Conservation (phyloP, 2,329 filamentous ascomycete genomes). For the Metarhizium sp. region DNA sequence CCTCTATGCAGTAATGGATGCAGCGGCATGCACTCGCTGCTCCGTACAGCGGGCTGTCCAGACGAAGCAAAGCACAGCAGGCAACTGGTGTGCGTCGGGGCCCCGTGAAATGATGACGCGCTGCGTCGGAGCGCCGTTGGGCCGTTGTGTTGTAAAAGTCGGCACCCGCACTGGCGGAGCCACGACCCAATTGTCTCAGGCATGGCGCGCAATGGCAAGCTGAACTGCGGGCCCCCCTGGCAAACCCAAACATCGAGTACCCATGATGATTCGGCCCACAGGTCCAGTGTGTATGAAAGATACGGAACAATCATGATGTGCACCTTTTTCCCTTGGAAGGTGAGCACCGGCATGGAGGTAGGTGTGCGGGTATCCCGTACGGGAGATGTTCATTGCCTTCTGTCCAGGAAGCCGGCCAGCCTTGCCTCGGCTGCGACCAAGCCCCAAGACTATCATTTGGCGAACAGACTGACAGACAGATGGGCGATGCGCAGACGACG, state of each 20-base stretch:
- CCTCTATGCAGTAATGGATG: background rate
- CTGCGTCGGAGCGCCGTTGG: background rate
- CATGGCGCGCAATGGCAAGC: slow-evolving; percentile 8
- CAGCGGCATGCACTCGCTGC: no score
- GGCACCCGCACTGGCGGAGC: background rate
- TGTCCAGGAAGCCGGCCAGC: no score
- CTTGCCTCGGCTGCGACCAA: no score
- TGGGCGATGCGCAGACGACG: no score
- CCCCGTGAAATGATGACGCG: background rate
- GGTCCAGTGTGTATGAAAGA: background rate
- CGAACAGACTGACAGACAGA: no score
- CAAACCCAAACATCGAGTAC: background rate
- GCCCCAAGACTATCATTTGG: no score
- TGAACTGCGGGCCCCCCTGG: slow-evolving; percentile 5
- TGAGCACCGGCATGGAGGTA: background rate
- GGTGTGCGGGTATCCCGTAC: no score
- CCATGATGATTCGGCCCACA: background rate
- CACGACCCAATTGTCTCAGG: slow-evolving; percentile 5
- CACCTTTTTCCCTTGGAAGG: background rate
- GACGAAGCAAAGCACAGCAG: background rate
- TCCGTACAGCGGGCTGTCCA: background rate
- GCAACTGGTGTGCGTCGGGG: background rate
- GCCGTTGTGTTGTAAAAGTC: no score
- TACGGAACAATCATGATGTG: background rate
- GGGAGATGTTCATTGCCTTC: no score